Evolutionary conservation across 352 stramenopile species (phyloP).

Genomic region (Pythium sukuiense): DNA sequence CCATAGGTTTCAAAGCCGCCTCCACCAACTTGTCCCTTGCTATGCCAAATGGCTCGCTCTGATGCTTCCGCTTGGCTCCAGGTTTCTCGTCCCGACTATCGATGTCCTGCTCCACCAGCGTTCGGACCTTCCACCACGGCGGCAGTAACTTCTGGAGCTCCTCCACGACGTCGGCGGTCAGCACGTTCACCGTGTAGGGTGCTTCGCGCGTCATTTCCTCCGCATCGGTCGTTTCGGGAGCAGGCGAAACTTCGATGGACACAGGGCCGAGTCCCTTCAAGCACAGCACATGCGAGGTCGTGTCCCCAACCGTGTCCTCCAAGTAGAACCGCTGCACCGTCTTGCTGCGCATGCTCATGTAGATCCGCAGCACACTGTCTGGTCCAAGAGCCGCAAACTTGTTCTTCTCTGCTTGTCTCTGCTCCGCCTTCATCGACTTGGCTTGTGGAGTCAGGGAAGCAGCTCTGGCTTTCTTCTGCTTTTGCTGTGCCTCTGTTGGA

Average conservation of each 20-base stretch:
- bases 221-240: not conserved
- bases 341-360: slow-evolving; percentile 2
- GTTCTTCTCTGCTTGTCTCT: no score
- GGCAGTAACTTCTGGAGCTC: not conserved
- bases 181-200: not conserved
- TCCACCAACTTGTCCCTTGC: not conserved
- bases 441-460: no score
- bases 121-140: not conserved
- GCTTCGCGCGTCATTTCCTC: no score
- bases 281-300: not conserved
- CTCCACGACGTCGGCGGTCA: not conserved
- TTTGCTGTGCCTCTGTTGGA: not conserved
- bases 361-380: slow-evolving; percentile 6
- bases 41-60: not conserved
- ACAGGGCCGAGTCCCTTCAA: not conserved
- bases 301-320: not conserved
- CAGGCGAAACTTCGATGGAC: not conserved
- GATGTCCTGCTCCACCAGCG: not conserved
- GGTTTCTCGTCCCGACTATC: not conserved
- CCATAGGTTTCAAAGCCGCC: not conserved
- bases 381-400: not conserved
- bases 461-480: not conserved
- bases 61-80: not conserved
- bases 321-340: not conserved
- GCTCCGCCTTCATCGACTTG: no score